These are phyloP conservation scores for Phytophthora aleatoria DNA, from an alignment of 352 stramenopile genomes.

Conservation along the genomic window DNA sequence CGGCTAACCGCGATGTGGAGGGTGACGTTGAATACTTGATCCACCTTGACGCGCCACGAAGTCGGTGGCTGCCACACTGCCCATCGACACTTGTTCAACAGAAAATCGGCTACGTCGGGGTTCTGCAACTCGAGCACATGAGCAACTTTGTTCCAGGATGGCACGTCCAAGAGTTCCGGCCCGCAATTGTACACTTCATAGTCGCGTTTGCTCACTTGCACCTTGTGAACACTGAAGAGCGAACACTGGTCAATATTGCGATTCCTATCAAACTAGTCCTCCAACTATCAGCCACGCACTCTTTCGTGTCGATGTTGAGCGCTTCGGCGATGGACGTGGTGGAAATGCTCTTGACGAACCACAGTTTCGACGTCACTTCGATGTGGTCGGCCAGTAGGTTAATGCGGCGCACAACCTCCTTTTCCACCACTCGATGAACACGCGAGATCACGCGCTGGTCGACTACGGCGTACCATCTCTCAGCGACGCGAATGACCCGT, in stretches of 20 bases:
- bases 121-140: constrained; percentile 45
- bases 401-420: constrained; percentile 50
- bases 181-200: constrained; percentile 63
- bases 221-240: constrained; percentile 42
- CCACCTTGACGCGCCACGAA: constrained; percentile 68
- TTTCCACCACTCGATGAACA: constrained; percentile 55
- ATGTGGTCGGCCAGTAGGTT: constrained; percentile 49
- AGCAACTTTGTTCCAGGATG: constrained; percentile 40
- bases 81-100: constrained; percentile 50
- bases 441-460: constrained; percentile 59
- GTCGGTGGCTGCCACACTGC: constrained; percentile 62
- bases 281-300: constrained; percentile 39
- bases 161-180: constrained; percentile 50
- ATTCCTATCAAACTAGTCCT: not conserved
- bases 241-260: constrained; percentile 1
- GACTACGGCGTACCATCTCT: constrained; percentile 54
- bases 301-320: constrained; percentile 50
- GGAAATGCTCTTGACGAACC: constrained; percentile 70
- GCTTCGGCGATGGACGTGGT: constrained; percentile 58
- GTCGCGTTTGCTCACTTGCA: constrained; percentile 59
- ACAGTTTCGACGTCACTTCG: constrained; percentile 61
- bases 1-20: constrained; percentile 46
- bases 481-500: constrained; percentile 40
- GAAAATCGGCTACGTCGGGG: constrained; percentile 35
- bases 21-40: constrained; percentile 68